Evolutionary conservation across 129 eudicot species (phyloP).

Genomic region (Tagetes erecta): DNA sequence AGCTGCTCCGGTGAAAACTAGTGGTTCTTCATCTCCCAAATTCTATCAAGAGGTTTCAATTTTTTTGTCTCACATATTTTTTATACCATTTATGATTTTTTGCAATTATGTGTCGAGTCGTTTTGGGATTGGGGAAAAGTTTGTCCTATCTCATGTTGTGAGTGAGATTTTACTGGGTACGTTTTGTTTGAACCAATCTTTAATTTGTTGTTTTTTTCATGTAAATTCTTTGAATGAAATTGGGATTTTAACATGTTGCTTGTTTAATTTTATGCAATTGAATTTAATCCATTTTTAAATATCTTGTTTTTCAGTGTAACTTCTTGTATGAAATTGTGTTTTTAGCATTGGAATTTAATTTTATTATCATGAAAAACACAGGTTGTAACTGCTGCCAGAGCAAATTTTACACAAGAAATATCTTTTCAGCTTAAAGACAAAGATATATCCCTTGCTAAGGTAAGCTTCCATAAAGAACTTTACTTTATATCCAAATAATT

Average conservation of each 20-base stretch:
- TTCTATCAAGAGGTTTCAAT: slow-evolving; percentile 60
- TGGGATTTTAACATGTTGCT: no score
- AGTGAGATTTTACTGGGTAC: no score
- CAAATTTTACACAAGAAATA: slow-evolving; percentile 74
- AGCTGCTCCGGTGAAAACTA: slow-evolving; percentile 45
- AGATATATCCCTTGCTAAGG: slow-evolving; percentile 96
- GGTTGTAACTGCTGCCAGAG: slow-evolving; percentile 77
- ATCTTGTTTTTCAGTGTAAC: not conserved
- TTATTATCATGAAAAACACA: slow-evolving; percentile 35
- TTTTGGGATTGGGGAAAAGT: no score
- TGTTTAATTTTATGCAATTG: not conserved
- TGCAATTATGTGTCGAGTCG: not conserved
- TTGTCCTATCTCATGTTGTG: no score
- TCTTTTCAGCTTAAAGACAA: slow-evolving; percentile 88
- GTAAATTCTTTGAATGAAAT: no score
- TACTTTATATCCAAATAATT: slow-evolving; percentile 29
- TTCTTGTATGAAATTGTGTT: not conserved
- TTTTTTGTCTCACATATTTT: not conserved
- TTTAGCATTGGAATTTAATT: not conserved
- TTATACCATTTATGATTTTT: not conserved
- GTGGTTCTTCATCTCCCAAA: slow-evolving; percentile 44
- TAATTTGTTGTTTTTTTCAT: no score
- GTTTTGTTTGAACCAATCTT: no score
- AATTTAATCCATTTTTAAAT: slow-evolving; percentile 2
- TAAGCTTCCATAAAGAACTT: slow-evolving; percentile 34